Evolutionary conservation across 768 basidiomycete species (phyloP).

Genomic region (Boletus huronensis): DNA sequence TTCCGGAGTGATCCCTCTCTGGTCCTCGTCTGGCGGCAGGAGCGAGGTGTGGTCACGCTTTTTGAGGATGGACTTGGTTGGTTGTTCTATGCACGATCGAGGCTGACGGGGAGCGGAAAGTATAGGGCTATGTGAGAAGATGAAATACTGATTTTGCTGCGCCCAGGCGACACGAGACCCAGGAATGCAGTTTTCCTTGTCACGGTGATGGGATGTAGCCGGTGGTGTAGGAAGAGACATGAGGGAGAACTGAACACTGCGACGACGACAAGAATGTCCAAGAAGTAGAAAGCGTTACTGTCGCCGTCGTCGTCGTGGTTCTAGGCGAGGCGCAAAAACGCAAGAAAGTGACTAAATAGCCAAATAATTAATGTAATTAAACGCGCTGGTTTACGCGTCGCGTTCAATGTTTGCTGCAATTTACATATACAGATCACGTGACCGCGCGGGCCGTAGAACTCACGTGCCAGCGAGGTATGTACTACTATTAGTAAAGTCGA

Average conservation of each 20-base stretch:
- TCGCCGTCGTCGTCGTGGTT: constrained; percentile 24
- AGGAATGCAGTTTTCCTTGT: constrained; percentile 49
- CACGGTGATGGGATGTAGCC: constrained; percentile 50
- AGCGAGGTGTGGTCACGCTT: constrained; percentile 35
- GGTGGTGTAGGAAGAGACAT: constrained; percentile 64
- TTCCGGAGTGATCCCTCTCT: constrained; percentile 73
- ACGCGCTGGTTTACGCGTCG: constrained; percentile 42
- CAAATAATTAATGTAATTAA: constrained; percentile 33
- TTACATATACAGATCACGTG: constrained; percentile 20
- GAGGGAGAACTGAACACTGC: constrained; percentile 1
- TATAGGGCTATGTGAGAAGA: constrained; percentile 33
- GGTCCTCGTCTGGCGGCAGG: constrained; percentile 39
- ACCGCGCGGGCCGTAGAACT: no score
- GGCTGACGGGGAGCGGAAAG: constrained; percentile 17
- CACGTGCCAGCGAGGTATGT: no score
- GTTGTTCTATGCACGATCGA: constrained; percentile 41
- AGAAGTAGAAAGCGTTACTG: background rate
- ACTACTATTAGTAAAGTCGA: no score
- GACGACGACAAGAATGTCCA: constrained; percentile 4
- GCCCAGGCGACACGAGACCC: constrained; percentile 50
- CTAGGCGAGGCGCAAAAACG: constrained; percentile 1
- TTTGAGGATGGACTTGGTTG: constrained; percentile 71
- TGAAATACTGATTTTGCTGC: constrained; percentile 46
- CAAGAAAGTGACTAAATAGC: constrained; percentile 21
- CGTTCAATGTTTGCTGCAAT: constrained; percentile 31